Evolutionary conservation across 1,284 basidiomycete genomes (phyloP), one percentile per base, ranked within the genome.

Genomic region (Trametes polyzona): DNA sequence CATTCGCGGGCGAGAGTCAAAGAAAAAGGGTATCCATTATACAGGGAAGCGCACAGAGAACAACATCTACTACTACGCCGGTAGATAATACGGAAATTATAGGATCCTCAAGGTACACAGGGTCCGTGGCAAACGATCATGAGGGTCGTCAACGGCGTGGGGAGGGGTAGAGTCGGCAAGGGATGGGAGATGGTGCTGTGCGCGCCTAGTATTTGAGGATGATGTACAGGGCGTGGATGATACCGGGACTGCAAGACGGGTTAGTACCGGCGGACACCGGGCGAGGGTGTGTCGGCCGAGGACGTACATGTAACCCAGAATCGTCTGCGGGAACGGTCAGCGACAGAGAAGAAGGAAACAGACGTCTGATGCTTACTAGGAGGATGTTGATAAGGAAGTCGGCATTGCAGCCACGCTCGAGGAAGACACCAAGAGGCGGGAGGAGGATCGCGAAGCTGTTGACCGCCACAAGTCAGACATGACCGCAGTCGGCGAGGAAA

Each of bases 341-440:
- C 11, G 44, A 10, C 26, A 26, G 49, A 30, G n/a, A 21, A 26
- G 21, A 17, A 2, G 30, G 8, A 11, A n/a, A 14, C 26, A 2
- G 2, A 21, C 2, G 37, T n/a, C n/a, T n/a, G n/a, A n/a, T 16
- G 21, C 76, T 57, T 63, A 77, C 76, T 62, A 91, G 71, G 17
- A 84, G 73, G 49, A 90, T 84, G 74, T 91, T 90, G 73, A 90
- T 90, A 40, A 83, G 67, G 32, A 93, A 71, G 71, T 92, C 90
- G 33, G 80, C 82, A 39, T 78, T 76, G 68, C 89, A 92, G 21
- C 90, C 91, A 57, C 86, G 79, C 73, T 93, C 90, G 16, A 93
- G 73, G 74, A 92, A 90, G 11, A 93, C 92, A 54, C 86, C 90
- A 1, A 93, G 67, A 53, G 92, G 91, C 5, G 91, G 92, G 19